These are phyloP conservation scores for Mrakia gelida DNA, from an alignment of 768 basidiomycete species.

Conservation along the genomic window DNA sequence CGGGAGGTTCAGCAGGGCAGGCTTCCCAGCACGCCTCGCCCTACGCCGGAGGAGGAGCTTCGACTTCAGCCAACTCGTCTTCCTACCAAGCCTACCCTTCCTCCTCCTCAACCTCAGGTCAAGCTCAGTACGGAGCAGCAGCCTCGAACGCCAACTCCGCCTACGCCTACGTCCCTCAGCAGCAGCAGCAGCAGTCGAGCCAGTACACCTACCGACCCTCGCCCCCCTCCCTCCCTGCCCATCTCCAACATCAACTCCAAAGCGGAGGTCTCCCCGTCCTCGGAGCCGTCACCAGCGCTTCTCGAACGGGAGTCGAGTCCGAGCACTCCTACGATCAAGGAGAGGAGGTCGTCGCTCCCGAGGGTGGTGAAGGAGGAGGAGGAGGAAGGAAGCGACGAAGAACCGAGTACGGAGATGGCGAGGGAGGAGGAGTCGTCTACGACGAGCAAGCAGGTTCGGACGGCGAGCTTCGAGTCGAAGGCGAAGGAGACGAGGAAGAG, in stretches of 20 bases:
- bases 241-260: conserved; percentile 1
- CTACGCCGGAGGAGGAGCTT: not conserved
- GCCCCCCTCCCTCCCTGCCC: not conserved
- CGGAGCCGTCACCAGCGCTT: conserved; percentile 9
- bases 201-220: conserved; percentile 7
- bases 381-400: not conserved
- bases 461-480: too few species aligned
- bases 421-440: not conserved
- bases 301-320: not conserved
- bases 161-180: not conserved
- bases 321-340: conserved; percentile 16
- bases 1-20: too few species aligned
- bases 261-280: not conserved
- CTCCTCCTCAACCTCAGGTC: not conserved
- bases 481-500: too few species aligned
- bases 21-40: not conserved
- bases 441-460: not conserved
- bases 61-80: not conserved
- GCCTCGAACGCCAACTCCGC: not conserved
- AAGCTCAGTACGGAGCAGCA: not conserved
- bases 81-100: not conserved
- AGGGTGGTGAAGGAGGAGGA: not conserved
- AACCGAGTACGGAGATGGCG: not conserved
- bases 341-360: too few species aligned
- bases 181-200: not conserved